phyloP scores from a whole-genome alignment of 2,329 filamentous ascomycete species.

The Neofusicoccum sp. region DNA sequence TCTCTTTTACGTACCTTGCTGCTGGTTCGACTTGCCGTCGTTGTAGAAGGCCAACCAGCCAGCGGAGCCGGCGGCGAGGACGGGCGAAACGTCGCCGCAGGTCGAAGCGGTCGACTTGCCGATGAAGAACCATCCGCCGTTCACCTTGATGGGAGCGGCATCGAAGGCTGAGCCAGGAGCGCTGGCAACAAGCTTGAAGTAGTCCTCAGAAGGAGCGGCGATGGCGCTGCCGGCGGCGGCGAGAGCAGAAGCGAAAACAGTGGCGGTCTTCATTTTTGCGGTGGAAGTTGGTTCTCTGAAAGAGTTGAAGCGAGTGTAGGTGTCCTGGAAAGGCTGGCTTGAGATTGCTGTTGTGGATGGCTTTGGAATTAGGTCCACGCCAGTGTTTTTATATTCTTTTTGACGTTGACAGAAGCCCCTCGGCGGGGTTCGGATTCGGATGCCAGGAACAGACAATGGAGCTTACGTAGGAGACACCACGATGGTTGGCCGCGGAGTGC shows the following conservation, averaged over 20 bases:
- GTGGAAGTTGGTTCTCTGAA: background rate
- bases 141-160: background rate
- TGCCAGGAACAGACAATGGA: no score
- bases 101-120: conserved; percentile 1
- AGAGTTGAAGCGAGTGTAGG: background rate
- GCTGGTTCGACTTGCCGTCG: conserved; percentile 4
- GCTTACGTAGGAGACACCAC: background rate
- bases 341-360: background rate
- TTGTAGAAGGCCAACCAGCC: background rate
- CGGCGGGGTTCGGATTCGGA: no score
- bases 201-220: background rate
- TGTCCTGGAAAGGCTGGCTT: background rate
- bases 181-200: background rate
- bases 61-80: background rate
- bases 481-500: background rate
- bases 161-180: background rate
- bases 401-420: background rate
- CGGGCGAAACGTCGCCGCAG: conserved; percentile 3
- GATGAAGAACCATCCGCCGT: conserved; percentile 5
- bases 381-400: background rate
- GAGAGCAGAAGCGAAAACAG: background rate
- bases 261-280: conserved; percentile 7
- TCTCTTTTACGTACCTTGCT: background rate
- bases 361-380: background rate
- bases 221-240: background rate